Evolutionary conservation across 2,329 filamentous ascomycete species (phyloP).

Genomic region (Alternaria ventricosa): DNA sequence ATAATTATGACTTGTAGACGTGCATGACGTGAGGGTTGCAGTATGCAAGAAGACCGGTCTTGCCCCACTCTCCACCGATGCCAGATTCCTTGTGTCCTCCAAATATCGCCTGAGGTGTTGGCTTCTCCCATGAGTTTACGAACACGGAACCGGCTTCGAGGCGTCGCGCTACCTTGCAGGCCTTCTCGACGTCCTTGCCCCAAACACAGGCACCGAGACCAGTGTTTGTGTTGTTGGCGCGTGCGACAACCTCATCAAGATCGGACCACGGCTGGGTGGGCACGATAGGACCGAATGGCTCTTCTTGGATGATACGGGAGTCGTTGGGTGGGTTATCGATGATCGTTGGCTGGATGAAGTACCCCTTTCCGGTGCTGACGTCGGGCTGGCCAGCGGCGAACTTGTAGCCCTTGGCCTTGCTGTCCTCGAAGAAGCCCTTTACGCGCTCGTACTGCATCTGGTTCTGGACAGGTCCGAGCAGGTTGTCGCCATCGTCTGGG

Average conservation of each 20-base stretch:
- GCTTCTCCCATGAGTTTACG: slow-evolving; percentile 60
- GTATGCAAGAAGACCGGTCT: slow-evolving; percentile 54
- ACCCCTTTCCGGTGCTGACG: slow-evolving; percentile 53
- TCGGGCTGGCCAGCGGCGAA: slow-evolving; percentile 59
- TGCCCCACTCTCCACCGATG: slow-evolving; percentile 72
- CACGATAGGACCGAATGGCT: slow-evolving; percentile 70
- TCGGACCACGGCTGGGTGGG: slow-evolving; percentile 69
- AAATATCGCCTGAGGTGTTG: slow-evolving; percentile 61
- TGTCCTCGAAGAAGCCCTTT: slow-evolving; percentile 63
- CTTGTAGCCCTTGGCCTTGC: slow-evolving; percentile 60
- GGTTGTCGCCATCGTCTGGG: slow-evolving; percentile 51
- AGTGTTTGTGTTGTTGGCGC: slow-evolving; percentile 56
- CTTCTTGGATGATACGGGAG: slow-evolving; percentile 64
- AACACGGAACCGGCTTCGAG: slow-evolving; percentile 64
- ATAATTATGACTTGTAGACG: slow-evolving; percentile 49
- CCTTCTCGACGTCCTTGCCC: slow-evolving; percentile 51
- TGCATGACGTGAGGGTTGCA: slow-evolving; percentile 57
- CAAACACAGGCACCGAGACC: slow-evolving; percentile 63
- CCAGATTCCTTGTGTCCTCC: slow-evolving; percentile 81
- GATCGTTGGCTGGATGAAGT: slow-evolving; percentile 67
- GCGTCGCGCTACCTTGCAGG: slow-evolving; percentile 54
- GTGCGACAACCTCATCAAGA: slow-evolving; percentile 59
- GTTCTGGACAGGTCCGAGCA: slow-evolving; percentile 69
- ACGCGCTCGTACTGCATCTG: slow-evolving; percentile 69
- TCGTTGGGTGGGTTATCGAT: slow-evolving; percentile 65